A percentile compares a stretch with the other conserved stretches of the same genome.
These are phyloP conservation scores for Blastocladiella britannica DNA, from an alignment of 192 early-diverging fungal genomes.

Conservation along the genomic window DNA sequence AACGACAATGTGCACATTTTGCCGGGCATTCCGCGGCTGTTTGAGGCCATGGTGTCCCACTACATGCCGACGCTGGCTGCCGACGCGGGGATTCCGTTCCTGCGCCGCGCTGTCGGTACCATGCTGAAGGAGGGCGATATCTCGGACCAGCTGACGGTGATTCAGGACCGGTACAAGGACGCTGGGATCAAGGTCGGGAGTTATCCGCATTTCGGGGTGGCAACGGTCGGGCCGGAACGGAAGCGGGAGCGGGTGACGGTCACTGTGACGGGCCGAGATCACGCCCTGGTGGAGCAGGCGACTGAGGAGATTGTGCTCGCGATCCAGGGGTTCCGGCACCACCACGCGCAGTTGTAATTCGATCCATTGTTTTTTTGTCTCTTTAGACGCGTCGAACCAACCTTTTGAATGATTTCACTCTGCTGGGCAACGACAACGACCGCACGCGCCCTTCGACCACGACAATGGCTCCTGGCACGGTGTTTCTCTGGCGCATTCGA, in stretches of 20 bases:
- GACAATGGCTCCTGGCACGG: too few species aligned
- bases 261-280: background rate
- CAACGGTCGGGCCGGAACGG: background rate
- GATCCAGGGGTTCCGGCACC: too few species aligned
- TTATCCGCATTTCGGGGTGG: background rate
- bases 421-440: background rate
- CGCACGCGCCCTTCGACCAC: background rate
- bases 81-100: background rate
- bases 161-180: background rate
- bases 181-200: background rate
- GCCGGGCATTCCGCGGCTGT: slow-evolving; percentile 45
- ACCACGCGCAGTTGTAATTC: too few species aligned
- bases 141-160: background rate
- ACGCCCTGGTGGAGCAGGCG: background rate
- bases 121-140: background rate
- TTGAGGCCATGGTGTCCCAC: slow-evolving; percentile 17
- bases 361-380: too few species aligned
- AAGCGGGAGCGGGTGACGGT: background rate
- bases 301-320: background rate
- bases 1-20: slow-evolving; percentile 43
- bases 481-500: too few species aligned
- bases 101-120: background rate
- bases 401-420: background rate
- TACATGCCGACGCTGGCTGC: slow-evolving; percentile 10
- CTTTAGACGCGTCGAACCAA: too few species aligned